Evolutionary conservation across 768 basidiomycete genomes (phyloP).

Genomic region (Hygrophoropsis aurantiaca): DNA sequence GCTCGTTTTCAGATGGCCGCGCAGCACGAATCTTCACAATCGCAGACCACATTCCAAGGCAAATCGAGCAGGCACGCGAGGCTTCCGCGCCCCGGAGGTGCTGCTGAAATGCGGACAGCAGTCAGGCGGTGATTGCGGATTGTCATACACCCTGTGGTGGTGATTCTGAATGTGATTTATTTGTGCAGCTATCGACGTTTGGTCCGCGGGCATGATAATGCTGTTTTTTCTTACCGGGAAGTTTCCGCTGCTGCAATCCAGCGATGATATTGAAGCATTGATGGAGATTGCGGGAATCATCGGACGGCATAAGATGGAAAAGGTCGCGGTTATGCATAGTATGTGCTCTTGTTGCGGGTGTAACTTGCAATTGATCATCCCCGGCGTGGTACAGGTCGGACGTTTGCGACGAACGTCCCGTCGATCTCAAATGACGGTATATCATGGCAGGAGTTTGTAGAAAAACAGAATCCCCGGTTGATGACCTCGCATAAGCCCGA

Average conservation of each 20-base stretch:
- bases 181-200: constrained; percentile 87
- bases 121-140: constrained; percentile 67
- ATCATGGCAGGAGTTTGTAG: constrained; percentile 73
- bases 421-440: constrained; percentile 65
- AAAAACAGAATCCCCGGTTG: constrained; percentile 72
- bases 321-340: constrained; percentile 88
- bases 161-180: constrained; percentile 7
- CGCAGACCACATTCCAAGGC: constrained; percentile 81
- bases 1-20: constrained; percentile 5
- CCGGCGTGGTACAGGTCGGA: constrained; percentile 60
- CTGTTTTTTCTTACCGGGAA: constrained; percentile 90
- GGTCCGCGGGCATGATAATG: constrained; percentile 91
- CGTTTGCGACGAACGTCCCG: constrained; percentile 89
- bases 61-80: constrained; percentile 94
- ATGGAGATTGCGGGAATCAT: constrained; percentile 92
- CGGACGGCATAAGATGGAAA: constrained; percentile 81
- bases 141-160: not conserved
- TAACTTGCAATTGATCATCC: not conserved
- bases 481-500: constrained; percentile 51
- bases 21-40: not conserved
- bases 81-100: constrained; percentile 96
- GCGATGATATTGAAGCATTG: constrained; percentile 91
- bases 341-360: constrained; percentile 26
- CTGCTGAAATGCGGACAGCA: constrained; percentile 93
- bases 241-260: constrained; percentile 93